A percentile compares a stretch with the other conserved stretches of the same genome.
Conservation (phyloP, 2,329 filamentous ascomycete species). For the Phaeosphaeriaceae sp. region DNA sequence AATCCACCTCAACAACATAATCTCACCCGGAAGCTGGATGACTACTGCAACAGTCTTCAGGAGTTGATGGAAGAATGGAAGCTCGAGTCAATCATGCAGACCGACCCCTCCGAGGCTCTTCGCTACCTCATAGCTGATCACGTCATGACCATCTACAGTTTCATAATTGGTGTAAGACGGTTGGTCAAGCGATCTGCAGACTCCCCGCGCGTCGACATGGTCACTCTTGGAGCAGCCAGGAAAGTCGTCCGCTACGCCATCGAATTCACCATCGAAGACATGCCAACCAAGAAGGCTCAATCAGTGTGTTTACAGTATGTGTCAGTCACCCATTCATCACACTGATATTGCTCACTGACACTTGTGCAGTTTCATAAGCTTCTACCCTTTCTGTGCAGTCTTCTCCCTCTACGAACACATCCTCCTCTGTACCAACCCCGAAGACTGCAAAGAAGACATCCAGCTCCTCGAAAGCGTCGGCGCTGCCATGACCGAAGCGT, state of each 20-base stretch:
- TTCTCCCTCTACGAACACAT: conserved; percentile 41
- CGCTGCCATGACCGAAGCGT: conserved; percentile 26
- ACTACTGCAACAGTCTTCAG: conserved; percentile 26
- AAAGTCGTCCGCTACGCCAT: conserved; percentile 31
- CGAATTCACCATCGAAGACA: conserved; percentile 17
- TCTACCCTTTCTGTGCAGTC: conserved; percentile 40
- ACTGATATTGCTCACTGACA: not conserved
- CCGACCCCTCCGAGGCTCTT: conserved; percentile 3
- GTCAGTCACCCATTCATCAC: not conserved
- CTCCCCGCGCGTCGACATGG: conserved; percentile 11
- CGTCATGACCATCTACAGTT: conserved; percentile 29
- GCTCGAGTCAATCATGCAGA: conserved; percentile 21
- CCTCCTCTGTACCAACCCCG: conserved; percentile 25
- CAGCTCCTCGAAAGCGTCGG: conserved; percentile 29
- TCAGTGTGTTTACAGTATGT: conserved; percentile 31
- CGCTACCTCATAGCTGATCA: conserved; percentile 33
- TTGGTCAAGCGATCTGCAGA: conserved; percentile 8
- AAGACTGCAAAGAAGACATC: conserved; percentile 35
- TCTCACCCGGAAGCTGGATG: conserved; percentile 19
- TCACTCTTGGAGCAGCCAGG: conserved; percentile 29
- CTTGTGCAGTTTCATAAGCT: conserved; percentile 29
- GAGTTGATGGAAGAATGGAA: conserved; percentile 29
- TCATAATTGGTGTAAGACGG: conserved; percentile 35
- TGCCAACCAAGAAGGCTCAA: conserved; percentile 5
- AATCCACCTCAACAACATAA: conserved; percentile 1